phyloP scores from a whole-genome alignment of 2,329 filamentous ascomycete species.

The Penicillium verrucosum region DNA sequence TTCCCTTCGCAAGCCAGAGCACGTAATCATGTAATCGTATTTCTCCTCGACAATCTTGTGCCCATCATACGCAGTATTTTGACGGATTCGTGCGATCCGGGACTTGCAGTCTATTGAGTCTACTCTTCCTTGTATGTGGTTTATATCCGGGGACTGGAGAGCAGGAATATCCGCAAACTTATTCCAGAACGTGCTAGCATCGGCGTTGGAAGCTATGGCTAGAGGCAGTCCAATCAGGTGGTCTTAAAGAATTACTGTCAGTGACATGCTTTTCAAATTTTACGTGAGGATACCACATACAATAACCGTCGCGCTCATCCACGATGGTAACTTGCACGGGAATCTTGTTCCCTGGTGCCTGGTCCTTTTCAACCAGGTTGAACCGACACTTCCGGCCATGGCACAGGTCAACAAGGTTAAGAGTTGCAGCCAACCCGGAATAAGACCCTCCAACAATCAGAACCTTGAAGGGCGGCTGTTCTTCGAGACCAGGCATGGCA shows the following conservation, averaged over 20 bases:
- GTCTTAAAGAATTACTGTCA: not conserved
- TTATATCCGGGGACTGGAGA: constrained; percentile 5
- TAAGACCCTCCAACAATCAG: constrained; percentile 71
- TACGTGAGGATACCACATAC: constrained; percentile 47
- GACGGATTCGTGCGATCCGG: not conserved
- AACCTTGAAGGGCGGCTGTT: constrained; percentile 46
- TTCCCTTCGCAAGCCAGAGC: constrained; percentile 63
- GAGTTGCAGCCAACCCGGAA: constrained; percentile 61
- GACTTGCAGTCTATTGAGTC: constrained; percentile 7
- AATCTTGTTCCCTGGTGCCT: constrained; percentile 46
- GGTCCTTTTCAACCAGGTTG: constrained; percentile 29
- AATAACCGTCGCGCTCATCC: constrained; percentile 72
- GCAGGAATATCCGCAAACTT: constrained; percentile 6
- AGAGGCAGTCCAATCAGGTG: constrained; percentile 5
- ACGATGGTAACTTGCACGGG: constrained; percentile 61
- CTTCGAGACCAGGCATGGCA: constrained; percentile 15
- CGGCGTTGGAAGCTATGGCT: not conserved
- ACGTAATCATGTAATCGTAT: constrained; percentile 65
- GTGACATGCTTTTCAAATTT: not conserved
- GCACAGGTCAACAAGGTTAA: constrained; percentile 66
- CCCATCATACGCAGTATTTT: not conserved
- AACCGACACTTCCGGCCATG: constrained; percentile 41
- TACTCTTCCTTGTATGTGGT: constrained; percentile 1
- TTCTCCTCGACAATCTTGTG: constrained; percentile 3
- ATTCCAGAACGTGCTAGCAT: constrained; percentile 4